Base-by-base conservation (phyloP, 208 protist genomes). In the Vickermania spadyakhi region DNA sequence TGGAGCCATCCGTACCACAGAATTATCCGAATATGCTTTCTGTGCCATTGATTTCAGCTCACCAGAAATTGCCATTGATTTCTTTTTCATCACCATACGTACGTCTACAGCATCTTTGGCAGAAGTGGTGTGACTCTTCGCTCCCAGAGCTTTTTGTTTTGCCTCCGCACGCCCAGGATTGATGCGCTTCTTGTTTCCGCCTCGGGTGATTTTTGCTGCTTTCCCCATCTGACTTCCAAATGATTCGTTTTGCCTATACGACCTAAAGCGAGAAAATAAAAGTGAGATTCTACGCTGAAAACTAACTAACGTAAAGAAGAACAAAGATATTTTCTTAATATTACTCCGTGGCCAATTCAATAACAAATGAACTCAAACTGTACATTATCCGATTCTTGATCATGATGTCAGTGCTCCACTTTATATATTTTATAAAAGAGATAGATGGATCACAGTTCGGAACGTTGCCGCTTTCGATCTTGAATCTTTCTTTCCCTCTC, bases 161-260 rank as follows among this genome's bases (percentile, higher is more conserved):
- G 81, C 83, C 62, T 91, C 76, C 22, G 71, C 68, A 0, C 86
- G 70, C 26, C 70, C 77, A 30, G 79, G 72, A 62, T 94, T 94
- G 36, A 87, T 70, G n/a, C 83, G 86, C 66, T 81, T 84, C 68
- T 94, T 94, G 71, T 94, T 86, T 13, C 86, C 86, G 54, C 86
- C 86, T 25, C 86, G 79, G 1, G 86, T 94, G 59, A 91, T 89
- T 66, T 94, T 94, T 1, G 86, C 86, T 7, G 86, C 90, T 61
- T 75, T 64, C 11, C 84, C 87, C 83, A 94, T 94, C 3, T 1
- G 51, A n/a, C 11, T 18, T 45, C 36, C 36, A 45, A 45, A 18
- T n/a, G n/a, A n/a, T n/a, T n/a, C n/a, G n/a, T n/a, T n/a, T n/a
- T n/a, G n/a, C n/a, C n/a, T n/a, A n/a, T n/a, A n/a, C n/a, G n/a